A percentile compares a stretch with the other conserved stretches of the same genome.
Conservation (phyloP, 2,329 filamentous ascomycete species). For the Fusarium nanum region DNA sequence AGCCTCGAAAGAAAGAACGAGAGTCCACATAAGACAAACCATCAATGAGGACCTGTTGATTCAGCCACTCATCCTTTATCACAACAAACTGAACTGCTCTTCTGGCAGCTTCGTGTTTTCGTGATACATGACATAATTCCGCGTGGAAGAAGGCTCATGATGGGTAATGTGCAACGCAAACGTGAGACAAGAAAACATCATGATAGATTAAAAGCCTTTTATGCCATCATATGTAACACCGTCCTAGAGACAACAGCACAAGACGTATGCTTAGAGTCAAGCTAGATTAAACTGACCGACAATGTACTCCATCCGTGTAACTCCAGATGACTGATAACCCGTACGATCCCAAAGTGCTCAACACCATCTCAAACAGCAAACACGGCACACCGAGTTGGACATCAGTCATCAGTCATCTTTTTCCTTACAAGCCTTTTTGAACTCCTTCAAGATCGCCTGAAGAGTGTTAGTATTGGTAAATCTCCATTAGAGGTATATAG, state of each 20-base stretch:
- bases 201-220: neutral
- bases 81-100: too few relatives aligned
- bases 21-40: neutral
- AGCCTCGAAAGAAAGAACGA: neutral
- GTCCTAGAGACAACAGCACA: neutral
- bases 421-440: conserved; percentile 35
- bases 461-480: conserved; percentile 19
- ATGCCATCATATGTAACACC: neutral
- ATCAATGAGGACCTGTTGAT: neutral
- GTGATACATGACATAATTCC: neutral
- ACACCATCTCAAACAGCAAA: neutral
- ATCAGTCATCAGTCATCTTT: conserved; percentile 18
- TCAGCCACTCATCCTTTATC: neutral
- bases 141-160: neutral
- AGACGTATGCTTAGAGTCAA: neutral
- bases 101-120: neutral
- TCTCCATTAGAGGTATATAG: neutral
- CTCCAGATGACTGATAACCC: neutral
- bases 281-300: neutral
- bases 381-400: neutral
- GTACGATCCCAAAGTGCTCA: neutral
- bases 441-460: conserved; percentile 39
- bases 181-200: neutral
- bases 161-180: neutral
- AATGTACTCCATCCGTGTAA: neutral